Conservation (phyloP, 805 yeast genomes). For the Kuraishia hungarica region DNA sequence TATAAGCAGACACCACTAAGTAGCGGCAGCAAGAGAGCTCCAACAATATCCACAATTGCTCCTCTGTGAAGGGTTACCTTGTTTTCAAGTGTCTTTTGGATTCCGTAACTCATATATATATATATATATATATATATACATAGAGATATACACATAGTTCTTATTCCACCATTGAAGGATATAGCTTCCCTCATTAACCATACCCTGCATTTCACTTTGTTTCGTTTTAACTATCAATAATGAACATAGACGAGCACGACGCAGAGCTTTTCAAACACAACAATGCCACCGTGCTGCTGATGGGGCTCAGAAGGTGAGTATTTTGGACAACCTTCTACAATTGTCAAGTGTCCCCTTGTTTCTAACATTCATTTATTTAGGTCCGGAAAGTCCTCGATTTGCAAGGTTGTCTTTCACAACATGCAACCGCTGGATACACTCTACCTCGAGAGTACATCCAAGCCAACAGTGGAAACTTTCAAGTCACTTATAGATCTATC, state of each 20-base stretch:
- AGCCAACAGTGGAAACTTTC: constrained; percentile 80
- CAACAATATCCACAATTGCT: too few relatives aligned
- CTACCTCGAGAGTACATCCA: constrained; percentile 82
- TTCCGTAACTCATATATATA: too few relatives aligned
- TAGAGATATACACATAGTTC: too few relatives aligned
- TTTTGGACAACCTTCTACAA: too few relatives aligned
- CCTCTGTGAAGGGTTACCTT: too few relatives aligned
- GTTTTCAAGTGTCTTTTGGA: too few relatives aligned
- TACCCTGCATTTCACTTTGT: neutral
- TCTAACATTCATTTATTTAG: constrained; percentile 17
- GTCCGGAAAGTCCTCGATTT: constrained; percentile 91
- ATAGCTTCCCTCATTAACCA: too few relatives aligned
- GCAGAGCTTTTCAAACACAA: constrained; percentile 17
- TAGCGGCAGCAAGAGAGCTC: neutral
- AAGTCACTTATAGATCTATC: constrained; percentile 77
- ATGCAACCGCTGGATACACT: constrained; percentile 94
- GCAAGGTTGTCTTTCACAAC: constrained; percentile 92
- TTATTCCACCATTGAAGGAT: too few relatives aligned
- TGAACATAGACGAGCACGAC: neutral
- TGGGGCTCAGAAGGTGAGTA: constrained; percentile 71
- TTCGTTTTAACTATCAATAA: neutral
- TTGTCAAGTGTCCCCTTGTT: too few relatives aligned
- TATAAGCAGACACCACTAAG: neutral
- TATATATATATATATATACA: too few relatives aligned
- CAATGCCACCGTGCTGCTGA: constrained; percentile 73